Conservation (phyloP, 192 early-diverging fungal species). For the Polychytrium aggregatum region DNA sequence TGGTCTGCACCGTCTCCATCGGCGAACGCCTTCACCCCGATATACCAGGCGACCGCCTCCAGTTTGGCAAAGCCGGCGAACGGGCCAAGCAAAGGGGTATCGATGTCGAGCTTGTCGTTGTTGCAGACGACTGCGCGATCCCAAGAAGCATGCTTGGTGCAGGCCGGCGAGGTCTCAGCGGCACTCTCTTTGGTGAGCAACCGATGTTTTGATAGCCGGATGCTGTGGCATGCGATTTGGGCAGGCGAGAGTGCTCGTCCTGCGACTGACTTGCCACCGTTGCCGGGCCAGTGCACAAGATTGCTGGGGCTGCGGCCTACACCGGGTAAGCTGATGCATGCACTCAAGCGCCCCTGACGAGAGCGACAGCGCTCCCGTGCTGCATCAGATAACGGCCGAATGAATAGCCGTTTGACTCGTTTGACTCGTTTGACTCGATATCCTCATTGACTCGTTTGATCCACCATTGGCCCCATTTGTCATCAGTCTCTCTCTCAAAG, state of each 20-base stretch:
- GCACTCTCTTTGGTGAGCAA: constrained; percentile 42
- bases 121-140: constrained; percentile 78
- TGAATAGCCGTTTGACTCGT: no score
- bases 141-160: constrained; percentile 54
- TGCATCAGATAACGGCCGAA: no score
- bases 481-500: constrained; percentile 25
- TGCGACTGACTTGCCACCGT: no score
- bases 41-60: constrained; percentile 16
- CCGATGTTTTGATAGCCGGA: not conserved
- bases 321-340: constrained; percentile 30
- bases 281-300: constrained; percentile 51
- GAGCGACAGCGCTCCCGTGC: no score
- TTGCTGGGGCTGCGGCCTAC: constrained; percentile 61
- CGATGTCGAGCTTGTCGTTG: constrained; percentile 59
- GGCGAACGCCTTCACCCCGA: not conserved
- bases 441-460: not conserved
- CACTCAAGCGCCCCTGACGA: no score
- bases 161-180: constrained; percentile 69
- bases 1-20: no score
- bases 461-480: not conserved
- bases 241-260: no score
- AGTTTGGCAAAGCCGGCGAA: constrained; percentile 69
- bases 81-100: constrained; percentile 61
- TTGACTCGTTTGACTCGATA: no score
- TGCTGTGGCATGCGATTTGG: not conserved